Evolutionary conservation across 2,329 filamentous ascomycete genomes (phyloP).

Genomic region (Xylaria arbuscula): DNA sequence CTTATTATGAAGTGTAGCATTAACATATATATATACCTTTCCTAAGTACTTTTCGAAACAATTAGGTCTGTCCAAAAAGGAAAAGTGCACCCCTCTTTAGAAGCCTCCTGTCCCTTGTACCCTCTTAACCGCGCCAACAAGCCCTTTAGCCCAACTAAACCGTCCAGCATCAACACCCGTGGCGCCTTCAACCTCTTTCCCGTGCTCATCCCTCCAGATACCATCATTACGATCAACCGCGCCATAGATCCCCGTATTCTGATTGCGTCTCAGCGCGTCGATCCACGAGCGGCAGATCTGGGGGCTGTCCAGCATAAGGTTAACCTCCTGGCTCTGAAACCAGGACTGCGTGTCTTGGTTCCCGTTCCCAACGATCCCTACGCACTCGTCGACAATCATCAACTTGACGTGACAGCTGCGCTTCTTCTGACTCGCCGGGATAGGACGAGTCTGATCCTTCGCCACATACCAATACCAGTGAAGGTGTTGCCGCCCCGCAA

Average conservation of each 20-base stretch:
- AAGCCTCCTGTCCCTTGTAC: constrained; percentile 48
- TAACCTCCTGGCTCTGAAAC: constrained; percentile 82
- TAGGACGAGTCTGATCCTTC: constrained; percentile 76
- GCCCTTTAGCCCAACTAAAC: constrained; percentile 45
- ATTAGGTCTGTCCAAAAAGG: too few relatives aligned
- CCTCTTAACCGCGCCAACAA: constrained; percentile 47
- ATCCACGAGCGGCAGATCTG: constrained; percentile 72
- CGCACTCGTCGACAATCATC: constrained; percentile 74
- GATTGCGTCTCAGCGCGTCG: constrained; percentile 70
- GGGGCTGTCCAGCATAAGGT: constrained; percentile 76
- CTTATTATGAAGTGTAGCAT: neutral
- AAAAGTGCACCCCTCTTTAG: constrained; percentile 23
- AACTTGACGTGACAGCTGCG: constrained; percentile 82
- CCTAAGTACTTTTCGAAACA: neutral
- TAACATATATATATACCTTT: neutral
- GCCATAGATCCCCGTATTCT: constrained; percentile 73
- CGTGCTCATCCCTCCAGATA: constrained; percentile 68
- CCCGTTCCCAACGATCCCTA: constrained; percentile 79
- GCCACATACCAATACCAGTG: constrained; percentile 77
- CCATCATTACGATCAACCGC: constrained; percentile 65
- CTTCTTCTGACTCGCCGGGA: constrained; percentile 73
- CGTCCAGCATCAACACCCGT: constrained; percentile 66
- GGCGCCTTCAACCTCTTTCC: constrained; percentile 53
- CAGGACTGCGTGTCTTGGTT: constrained; percentile 86
- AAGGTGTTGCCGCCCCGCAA: constrained; percentile 60